Conservation (phyloP, 352 stramenopile species). For the Pythium plurisporium region DNA sequence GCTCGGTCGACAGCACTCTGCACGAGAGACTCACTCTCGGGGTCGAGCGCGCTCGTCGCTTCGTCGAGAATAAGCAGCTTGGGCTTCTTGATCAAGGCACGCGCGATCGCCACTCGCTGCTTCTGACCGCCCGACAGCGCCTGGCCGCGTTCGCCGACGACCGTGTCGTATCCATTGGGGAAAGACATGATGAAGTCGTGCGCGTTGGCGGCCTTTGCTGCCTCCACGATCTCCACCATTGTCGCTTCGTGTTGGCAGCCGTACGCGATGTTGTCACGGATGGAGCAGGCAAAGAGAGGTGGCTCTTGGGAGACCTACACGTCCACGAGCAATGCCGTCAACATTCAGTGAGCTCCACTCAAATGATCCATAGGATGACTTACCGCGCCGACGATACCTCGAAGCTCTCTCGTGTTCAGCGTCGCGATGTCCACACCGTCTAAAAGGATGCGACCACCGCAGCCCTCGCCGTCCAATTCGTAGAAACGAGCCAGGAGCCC, state of each 20-base stretch:
- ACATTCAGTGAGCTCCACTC: too few relatives aligned
- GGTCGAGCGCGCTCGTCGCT: conserved; percentile 3
- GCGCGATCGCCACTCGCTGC: conserved; percentile 89
- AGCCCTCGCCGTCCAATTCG: conserved; percentile 63
- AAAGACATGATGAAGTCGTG: conserved; percentile 1
- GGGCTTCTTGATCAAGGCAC: conserved; percentile 19
- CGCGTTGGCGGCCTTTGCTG: neutral
- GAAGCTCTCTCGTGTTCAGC: too few relatives aligned
- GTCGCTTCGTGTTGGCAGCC: neutral
- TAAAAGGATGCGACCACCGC: conserved; percentile 49
- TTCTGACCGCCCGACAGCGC: conserved; percentile 44
- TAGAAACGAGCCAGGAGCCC: conserved; percentile 84
- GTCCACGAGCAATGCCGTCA: too few relatives aligned
- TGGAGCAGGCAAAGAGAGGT: neutral
- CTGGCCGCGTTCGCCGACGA: conserved; percentile 1
- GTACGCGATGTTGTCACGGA: neutral
- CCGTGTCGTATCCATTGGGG: conserved; percentile 3
- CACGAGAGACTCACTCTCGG: neutral
- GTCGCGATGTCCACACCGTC: too few relatives aligned
- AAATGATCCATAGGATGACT: too few relatives aligned
- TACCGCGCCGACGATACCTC: too few relatives aligned
- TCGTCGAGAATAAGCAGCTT: conserved; percentile 3
- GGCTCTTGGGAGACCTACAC: too few relatives aligned
- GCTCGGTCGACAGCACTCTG: conserved; percentile 55
- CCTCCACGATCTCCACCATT: neutral